Conservation (phyloP, 352 stramenopile species). For the Phytophthora aleatoria region DNA sequence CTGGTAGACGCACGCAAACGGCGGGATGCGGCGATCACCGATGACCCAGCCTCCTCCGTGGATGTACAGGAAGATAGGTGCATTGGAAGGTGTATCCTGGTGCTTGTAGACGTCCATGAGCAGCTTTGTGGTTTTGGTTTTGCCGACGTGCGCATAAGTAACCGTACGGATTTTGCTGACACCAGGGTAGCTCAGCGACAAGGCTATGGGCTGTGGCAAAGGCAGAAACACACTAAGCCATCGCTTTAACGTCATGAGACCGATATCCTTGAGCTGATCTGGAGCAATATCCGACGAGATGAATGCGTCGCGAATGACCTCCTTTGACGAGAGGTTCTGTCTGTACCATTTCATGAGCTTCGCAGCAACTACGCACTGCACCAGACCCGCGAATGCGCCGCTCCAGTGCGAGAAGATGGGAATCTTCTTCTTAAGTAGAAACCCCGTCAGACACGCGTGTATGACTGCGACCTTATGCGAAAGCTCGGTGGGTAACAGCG, state of each 20-base stretch:
- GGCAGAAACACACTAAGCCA: conserved; percentile 63
- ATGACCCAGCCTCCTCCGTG: conserved; percentile 73
- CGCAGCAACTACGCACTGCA: conserved; percentile 51
- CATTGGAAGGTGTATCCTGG: conserved; percentile 39
- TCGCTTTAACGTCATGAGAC: conserved; percentile 44
- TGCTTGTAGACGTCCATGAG: conserved; percentile 75
- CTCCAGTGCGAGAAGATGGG: conserved; percentile 60
- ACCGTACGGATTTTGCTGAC: conserved; percentile 48
- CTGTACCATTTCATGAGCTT: conserved; percentile 48
- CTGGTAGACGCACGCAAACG: conserved; percentile 58
- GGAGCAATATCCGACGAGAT: conserved; percentile 36
- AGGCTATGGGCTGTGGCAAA: conserved; percentile 52
- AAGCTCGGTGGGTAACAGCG: conserved; percentile 55
- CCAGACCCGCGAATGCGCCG: conserved; percentile 44
- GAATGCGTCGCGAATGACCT: conserved; percentile 46
- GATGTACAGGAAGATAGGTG: conserved; percentile 71
- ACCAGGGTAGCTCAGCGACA: conserved; percentile 51
- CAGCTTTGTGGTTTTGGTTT: conserved; percentile 51
- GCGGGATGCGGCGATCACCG: conserved; percentile 53
- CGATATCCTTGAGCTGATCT: conserved; percentile 41
- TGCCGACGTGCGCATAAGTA: conserved; percentile 61
- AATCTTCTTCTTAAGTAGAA: conserved; percentile 48
- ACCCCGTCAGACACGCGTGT: conserved; percentile 42
- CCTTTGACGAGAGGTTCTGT: conserved; percentile 51
- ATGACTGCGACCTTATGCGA: conserved; percentile 52